Evolutionary conservation across 1,284 basidiomycete species (phyloP), one percentile per base, ranked within the genome.

Genomic region (Mycocalia duriaeana): DNA sequence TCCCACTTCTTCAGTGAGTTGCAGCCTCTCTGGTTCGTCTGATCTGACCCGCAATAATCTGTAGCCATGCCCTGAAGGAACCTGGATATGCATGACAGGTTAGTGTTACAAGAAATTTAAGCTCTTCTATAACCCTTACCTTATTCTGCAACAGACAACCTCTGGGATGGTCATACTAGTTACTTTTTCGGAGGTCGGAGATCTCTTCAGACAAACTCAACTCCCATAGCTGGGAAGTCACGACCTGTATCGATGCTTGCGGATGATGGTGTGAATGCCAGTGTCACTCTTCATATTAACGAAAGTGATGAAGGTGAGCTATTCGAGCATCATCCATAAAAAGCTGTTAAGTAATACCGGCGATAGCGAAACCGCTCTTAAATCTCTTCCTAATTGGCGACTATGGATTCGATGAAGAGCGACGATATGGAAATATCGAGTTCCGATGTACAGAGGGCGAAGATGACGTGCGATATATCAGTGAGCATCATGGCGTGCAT

Each of bases 71-170:
- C 46, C 51, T 19, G 51, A 52, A 23, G 55, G 53, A 16, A 58
- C 57, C 25, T 60, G 57, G 57, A 48, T 61, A 22, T 60, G 58
- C 48, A 52, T 64, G 53, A 53, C 47, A 44, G 51, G 60, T 58
- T 31, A 28, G 59, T 43, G 22, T 13, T 19, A 36, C 5, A n/a
- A n/a, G n/a, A n/a, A n/a, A n/a, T n/a, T n/a, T n/a, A n/a, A n/a
- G n/a, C n/a, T n/a, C n/a, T n/a, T n/a, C n/a, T n/a, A n/a, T n/a
- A n/a, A n/a, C n/a, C n/a, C n/a, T n/a, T n/a, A n/a, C n/a, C n/a
- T n/a, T n/a, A n/a, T n/a, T n/a, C n/a, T n/a, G n/a, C n/a, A n/a
- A n/a, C n/a, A n/a, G n/a, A n/a, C n/a, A n/a, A n/a, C n/a, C n/a
- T n/a, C n/a, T n/a, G n/a, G n/a, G n/a, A n/a, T n/a, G n/a, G n/a